A percentile compares a stretch with the other conserved stretches of the same genome.
These are phyloP conservation scores for Plasmopara viticola DNA, from an alignment of 352 stramenopile species.

Conservation along the genomic window DNA sequence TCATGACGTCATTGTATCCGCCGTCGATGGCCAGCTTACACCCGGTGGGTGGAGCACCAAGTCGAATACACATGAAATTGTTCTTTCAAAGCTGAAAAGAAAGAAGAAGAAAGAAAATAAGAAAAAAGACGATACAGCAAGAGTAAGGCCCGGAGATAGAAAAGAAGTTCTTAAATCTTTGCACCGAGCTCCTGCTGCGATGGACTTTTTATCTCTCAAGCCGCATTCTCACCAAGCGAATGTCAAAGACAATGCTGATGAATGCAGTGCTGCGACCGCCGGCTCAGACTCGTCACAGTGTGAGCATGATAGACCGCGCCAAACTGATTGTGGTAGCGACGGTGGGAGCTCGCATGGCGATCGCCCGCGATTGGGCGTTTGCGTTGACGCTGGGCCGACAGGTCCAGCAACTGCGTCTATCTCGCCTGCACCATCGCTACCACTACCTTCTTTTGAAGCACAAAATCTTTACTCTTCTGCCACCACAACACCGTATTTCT, in stretches of 20 bases:
- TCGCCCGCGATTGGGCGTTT: slow-evolving; percentile 28
- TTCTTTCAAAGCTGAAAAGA: slow-evolving; percentile 19
- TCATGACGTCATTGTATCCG: slow-evolving; percentile 32
- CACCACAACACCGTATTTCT: slow-evolving; percentile 39
- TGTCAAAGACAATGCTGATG: slow-evolving; percentile 13
- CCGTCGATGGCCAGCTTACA: slow-evolving; percentile 15
- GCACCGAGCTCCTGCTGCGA: slow-evolving; percentile 8
- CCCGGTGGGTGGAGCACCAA: slow-evolving; percentile 16
- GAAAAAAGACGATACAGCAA: slow-evolving; percentile 8
- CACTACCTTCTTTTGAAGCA: slow-evolving; percentile 35
- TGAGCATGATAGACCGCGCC: slow-evolving; percentile 13
- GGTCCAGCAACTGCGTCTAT: slow-evolving; percentile 2
- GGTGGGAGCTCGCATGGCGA: slow-evolving; percentile 17
- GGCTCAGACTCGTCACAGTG: slow-evolving; percentile 23
- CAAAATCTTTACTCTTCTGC: slow-evolving; percentile 44
- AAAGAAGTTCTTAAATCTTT: slow-evolving; percentile 1
- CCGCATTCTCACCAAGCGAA: background rate
- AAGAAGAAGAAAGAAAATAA: slow-evolving; percentile 25
- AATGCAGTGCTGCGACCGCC: slow-evolving; percentile 21
- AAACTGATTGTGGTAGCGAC: slow-evolving; percentile 17
- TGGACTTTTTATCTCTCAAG: slow-evolving; percentile 1
- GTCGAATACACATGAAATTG: background rate
- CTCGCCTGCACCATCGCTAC: slow-evolving; percentile 9
- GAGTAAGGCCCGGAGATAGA: background rate
- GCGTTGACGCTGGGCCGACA: slow-evolving; percentile 32